Evolutionary conservation across 805 yeast genomes (phyloP).

Genomic region (Cyberlindnera euphorbiiphila): DNA sequence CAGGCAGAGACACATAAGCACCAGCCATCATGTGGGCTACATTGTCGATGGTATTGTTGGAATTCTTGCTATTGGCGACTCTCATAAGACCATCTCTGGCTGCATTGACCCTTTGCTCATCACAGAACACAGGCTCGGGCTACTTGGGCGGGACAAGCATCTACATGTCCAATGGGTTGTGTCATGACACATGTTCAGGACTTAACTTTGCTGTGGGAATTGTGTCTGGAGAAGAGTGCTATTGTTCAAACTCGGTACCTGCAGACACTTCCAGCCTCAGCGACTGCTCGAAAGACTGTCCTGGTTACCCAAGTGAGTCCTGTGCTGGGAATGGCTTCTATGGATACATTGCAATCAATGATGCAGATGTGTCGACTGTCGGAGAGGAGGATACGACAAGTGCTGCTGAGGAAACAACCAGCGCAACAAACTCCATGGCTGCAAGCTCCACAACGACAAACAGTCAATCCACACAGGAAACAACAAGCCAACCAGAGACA

Average conservation of each 20-base stretch:
- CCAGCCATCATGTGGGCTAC: not conserved
- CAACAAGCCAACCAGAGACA: no score
- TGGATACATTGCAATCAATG: constrained; percentile 35
- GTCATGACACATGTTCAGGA: constrained; percentile 35
- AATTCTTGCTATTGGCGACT: not conserved
- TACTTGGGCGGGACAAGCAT: constrained; percentile 5
- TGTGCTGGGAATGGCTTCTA: constrained; percentile 37
- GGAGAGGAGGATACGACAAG: no score
- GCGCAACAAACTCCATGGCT: not conserved
- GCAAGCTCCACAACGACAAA: no score
- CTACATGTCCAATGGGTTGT: constrained; percentile 40
- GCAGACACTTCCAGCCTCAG: constrained; percentile 31
- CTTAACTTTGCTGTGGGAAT: constrained; percentile 43
- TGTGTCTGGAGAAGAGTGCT: constrained; percentile 37
- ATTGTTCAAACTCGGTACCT: constrained; percentile 42
- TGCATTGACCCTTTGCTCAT: constrained; percentile 18
- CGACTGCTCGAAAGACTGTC: constrained; percentile 37
- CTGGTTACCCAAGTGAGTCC: constrained; percentile 40
- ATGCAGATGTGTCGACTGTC: no score
- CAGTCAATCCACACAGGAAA: no score
- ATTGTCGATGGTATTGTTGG: not conserved
- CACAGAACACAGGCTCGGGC: constrained; percentile 17
- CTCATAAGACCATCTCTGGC: constrained; percentile 2
- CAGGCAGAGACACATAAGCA: no score
- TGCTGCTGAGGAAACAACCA: constrained; percentile 10